A percentile compares a stretch with the other conserved stretches of the same genome.
Evolutionary conservation across 2,329 filamentous ascomycete species (phyloP).

Genomic region (Pseudogymnoascus sp.): DNA sequence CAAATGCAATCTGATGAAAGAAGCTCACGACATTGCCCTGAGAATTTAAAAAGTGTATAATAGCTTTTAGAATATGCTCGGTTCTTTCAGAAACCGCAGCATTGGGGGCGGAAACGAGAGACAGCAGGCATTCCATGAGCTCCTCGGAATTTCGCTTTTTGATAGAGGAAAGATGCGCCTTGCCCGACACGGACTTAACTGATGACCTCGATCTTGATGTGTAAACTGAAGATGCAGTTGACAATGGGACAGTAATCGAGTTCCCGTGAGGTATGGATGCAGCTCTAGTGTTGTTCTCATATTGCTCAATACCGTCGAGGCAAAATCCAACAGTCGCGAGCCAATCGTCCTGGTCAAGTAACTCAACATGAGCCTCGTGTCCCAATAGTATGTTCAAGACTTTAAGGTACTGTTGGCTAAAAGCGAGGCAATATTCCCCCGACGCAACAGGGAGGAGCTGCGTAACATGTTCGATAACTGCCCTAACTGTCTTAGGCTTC

Average conservation of each 20-base stretch:
- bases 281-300: slow-evolving; percentile 27
- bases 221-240: slow-evolving; percentile 11
- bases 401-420: slow-evolving; percentile 72
- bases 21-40: slow-evolving; percentile 50
- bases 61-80: slow-evolving; percentile 44
- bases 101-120: slow-evolving; percentile 56
- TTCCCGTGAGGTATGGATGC: slow-evolving; percentile 13
- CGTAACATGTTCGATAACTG: slow-evolving; percentile 72
- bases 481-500: slow-evolving; percentile 67
- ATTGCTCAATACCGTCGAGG: slow-evolving; percentile 49
- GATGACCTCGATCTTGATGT: slow-evolving; percentile 19
- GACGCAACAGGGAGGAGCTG: slow-evolving; percentile 58
- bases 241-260: slow-evolving; percentile 13
- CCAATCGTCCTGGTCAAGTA: slow-evolving; percentile 50
- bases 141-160: slow-evolving; percentile 38
- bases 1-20: slow-evolving; percentile 65
- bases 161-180: slow-evolving; percentile 15
- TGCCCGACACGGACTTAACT: slow-evolving; percentile 23
- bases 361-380: slow-evolving; percentile 70
- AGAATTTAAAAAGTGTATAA: slow-evolving; percentile 53
- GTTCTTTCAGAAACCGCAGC: slow-evolving; percentile 54
- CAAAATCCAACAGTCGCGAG: slow-evolving; percentile 43
- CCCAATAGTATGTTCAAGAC: slow-evolving; percentile 61
- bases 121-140: slow-evolving; percentile 56
- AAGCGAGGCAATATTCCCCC: slow-evolving; percentile 56